Conservation (phyloP, 257 asterid species). For the Henckelia pumila region DNA sequence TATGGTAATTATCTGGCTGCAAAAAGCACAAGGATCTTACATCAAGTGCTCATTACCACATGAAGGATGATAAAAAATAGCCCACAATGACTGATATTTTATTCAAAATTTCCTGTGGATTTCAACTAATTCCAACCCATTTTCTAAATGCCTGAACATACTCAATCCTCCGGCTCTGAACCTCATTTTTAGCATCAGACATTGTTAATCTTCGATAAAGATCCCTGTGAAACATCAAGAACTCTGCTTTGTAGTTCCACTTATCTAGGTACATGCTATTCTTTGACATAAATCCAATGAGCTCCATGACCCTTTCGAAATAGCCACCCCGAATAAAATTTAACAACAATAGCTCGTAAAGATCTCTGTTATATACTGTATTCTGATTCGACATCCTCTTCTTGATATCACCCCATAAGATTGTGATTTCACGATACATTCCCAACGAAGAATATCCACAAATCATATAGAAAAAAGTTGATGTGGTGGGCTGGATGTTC, state of each 20-base stretch:
- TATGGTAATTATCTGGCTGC: too few species aligned
- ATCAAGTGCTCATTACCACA: too few species aligned
- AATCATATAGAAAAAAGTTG: conserved; percentile 57
- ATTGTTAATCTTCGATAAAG: conserved; percentile 55
- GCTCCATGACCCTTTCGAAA: conserved; percentile 84
- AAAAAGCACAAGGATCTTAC: too few species aligned
- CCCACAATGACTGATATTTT: not conserved
- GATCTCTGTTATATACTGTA: conserved; percentile 47
- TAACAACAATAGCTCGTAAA: conserved; percentile 59
- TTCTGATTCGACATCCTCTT: conserved; percentile 44
- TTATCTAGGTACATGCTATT: conserved; percentile 65
- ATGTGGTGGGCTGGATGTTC: conserved; percentile 58
- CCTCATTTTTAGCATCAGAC: conserved; percentile 58
- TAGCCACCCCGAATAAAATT: conserved; percentile 82
- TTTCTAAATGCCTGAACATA: conserved; percentile 70
- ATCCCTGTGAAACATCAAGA: conserved; percentile 68
- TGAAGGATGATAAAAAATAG: not conserved
- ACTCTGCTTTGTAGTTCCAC: conserved; percentile 63
- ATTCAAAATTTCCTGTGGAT: not conserved
- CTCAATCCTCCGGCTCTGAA: conserved; percentile 65
- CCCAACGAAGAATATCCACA: conserved; percentile 57
- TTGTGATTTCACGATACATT: conserved; percentile 76
- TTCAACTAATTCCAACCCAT: conserved; percentile 53
- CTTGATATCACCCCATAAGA: conserved; percentile 83
- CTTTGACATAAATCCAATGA: conserved; percentile 60